A percentile compares a stretch with the other conserved stretches of the same genome.
phyloP scores from a whole-genome alignment of 2,329 filamentous ascomycete genomes.

The Neofusicoccum kwambonambiense region DNA sequence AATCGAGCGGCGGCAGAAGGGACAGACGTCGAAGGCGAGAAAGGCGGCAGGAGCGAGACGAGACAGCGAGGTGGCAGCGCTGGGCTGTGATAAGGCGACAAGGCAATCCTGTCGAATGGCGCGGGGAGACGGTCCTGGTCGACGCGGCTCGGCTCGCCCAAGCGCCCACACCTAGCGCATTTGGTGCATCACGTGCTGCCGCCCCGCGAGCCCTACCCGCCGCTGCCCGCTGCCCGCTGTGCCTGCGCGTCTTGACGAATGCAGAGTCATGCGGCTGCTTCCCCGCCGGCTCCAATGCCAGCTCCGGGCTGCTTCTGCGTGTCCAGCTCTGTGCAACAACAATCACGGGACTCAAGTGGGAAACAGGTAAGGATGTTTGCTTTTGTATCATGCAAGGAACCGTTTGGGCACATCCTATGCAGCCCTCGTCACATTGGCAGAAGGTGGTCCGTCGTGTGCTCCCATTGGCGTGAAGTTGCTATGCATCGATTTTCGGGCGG shows the following conservation, averaged over 20 bases:
- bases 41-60: background rate
- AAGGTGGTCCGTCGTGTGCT: background rate
- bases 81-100: slow-evolving; percentile 7
- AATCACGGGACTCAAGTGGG: background rate
- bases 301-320: background rate
- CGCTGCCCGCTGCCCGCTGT: background rate
- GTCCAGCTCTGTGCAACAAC: background rate
- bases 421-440: background rate
- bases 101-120: background rate
- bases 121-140: background rate
- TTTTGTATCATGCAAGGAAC: background rate
- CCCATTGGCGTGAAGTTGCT: background rate
- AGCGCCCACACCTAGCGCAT: background rate
- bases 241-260: background rate
- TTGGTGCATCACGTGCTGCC: background rate
- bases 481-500: slow-evolving; percentile 31
- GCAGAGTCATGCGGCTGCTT: background rate
- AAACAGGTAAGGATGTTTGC: background rate
- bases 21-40: background rate
- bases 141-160: slow-evolving; percentile 9
- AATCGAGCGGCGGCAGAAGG: background rate
- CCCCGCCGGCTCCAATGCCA: background rate
- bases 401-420: background rate
- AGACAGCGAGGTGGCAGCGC: background rate
- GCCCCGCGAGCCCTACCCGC: background rate